These are phyloP conservation scores for Penicillium angulare DNA, from an alignment of 495 filamentous ascomycete species.

Conservation along the genomic window DNA sequence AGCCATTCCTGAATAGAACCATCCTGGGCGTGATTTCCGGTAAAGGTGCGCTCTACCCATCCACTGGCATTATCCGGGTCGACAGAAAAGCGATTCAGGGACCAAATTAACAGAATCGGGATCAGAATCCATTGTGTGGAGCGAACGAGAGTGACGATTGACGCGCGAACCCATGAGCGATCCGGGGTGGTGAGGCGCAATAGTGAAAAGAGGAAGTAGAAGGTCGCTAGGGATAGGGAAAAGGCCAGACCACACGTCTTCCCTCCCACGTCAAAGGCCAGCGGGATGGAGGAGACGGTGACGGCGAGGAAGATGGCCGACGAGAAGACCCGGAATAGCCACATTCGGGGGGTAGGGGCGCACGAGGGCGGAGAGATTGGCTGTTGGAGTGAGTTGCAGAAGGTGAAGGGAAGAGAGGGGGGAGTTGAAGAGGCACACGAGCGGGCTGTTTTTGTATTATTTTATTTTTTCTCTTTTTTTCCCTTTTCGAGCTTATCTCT, in stretches of 20 bases:
- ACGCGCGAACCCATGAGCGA: slow-evolving; percentile 67
- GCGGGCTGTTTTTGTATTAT: slow-evolving; percentile 19
- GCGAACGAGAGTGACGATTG: slow-evolving; percentile 61
- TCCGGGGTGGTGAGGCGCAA: slow-evolving; percentile 80
- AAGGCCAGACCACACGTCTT: slow-evolving; percentile 90
- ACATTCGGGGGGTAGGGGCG: slow-evolving; percentile 46
- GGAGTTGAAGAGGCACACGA: slow-evolving; percentile 19
- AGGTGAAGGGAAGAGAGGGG: slow-evolving; percentile 3
- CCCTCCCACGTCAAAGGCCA: slow-evolving; percentile 96
- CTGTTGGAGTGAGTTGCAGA: slow-evolving; percentile 3
- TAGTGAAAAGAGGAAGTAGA: slow-evolving; percentile 86
- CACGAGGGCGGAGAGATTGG: slow-evolving; percentile 13
- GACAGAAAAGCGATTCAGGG: slow-evolving; percentile 87
- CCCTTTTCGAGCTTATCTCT: slow-evolving; percentile 22
- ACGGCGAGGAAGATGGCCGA: slow-evolving; percentile 78
- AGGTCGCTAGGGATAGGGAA: slow-evolving; percentile 78
- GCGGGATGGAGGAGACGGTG: slow-evolving; percentile 88
- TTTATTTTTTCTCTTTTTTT: slow-evolving; percentile 20
- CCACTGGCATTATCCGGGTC: slow-evolving; percentile 67
- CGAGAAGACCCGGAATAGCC: slow-evolving; percentile 69
- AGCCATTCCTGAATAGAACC: slow-evolving; percentile 74
- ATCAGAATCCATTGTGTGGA: slow-evolving; percentile 81
- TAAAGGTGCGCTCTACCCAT: slow-evolving; percentile 82
- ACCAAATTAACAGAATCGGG: slow-evolving; percentile 86
- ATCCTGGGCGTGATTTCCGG: slow-evolving; percentile 60